Evolutionary conservation across 768 basidiomycete species (phyloP).

Genomic region (Candolleomyces eurysporus): DNA sequence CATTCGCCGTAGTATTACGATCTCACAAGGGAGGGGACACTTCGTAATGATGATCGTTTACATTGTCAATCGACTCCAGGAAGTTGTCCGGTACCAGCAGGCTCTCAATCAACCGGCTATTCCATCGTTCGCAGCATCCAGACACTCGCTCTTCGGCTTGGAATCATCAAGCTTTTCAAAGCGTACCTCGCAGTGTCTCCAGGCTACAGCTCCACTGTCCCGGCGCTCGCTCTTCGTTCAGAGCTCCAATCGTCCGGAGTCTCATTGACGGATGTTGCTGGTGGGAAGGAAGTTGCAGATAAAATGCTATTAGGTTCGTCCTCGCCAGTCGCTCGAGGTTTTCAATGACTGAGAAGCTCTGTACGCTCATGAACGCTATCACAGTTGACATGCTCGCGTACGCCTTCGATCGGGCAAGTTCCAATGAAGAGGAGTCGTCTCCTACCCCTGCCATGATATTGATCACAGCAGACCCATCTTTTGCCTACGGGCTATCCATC

Average conservation of each 20-base stretch:
- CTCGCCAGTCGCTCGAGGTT: neutral
- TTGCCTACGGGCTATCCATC: slow-evolving; percentile 43
- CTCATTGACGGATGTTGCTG: slow-evolving; percentile 29
- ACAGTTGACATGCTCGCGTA: slow-evolving; percentile 25
- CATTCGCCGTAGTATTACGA: neutral
- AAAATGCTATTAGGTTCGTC: slow-evolving; percentile 27
- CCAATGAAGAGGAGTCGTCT: too few relatives aligned
- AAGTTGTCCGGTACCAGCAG: slow-evolving; percentile 27
- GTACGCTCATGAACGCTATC: neutral
- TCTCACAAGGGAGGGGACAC: neutral
- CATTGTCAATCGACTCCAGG: slow-evolving; percentile 16
- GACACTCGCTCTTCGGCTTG: slow-evolving; percentile 22
- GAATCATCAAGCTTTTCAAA: slow-evolving; percentile 29
- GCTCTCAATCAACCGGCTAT: slow-evolving; percentile 20
- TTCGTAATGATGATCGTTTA: neutral
- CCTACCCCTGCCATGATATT: slow-evolving; percentile 35
- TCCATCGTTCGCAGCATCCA: slow-evolving; percentile 26
- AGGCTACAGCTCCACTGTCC: slow-evolving; percentile 14
- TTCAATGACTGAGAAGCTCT: neutral
- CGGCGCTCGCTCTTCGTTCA: slow-evolving; percentile 18
- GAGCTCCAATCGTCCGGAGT: slow-evolving; percentile 30
- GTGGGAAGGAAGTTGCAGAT: slow-evolving; percentile 19
- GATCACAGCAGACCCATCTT: slow-evolving; percentile 45
- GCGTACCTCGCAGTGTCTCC: slow-evolving; percentile 25
- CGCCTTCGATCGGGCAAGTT: slow-evolving; percentile 42